Evolutionary conservation across 768 basidiomycete genomes (phyloP), one percentile per base, ranked within the genome.

Genomic region (Lentinula aciculospora): DNA sequence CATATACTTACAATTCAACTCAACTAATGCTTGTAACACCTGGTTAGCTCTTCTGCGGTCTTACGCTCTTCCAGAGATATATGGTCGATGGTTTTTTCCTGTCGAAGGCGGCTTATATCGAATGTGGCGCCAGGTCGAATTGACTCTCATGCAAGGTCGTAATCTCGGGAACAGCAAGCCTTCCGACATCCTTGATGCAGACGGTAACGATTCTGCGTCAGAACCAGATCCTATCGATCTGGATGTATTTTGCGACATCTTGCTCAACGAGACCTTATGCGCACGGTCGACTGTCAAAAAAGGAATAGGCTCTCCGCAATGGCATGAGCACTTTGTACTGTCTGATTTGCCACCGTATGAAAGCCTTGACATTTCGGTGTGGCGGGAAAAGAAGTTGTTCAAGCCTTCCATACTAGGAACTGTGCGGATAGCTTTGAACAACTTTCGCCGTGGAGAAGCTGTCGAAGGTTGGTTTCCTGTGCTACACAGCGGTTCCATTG

Each of bases 391-490:
- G 73, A 83, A 80, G 62, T 68, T 80, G 27, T 67, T 74, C 63
- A 88, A 84, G 66, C 80, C 84, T 3, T 61, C 68, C 3, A 65
- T 77, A 19, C 64, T 91, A 37, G 92, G 92, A 23, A 78, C 75
- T 27, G 78, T 86, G 21, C 77, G 76, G 23, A 82, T 95, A 53
- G 74, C 84, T 1, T 75, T 94, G 23, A 71, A 71, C 8, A 89
- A 88, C 64, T 89, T 94, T 64, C 81, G 86, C 23, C 78, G 92
- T 25, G 83, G 85, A 17, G 88, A 92, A 62, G 68, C 73, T 3
- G 78, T 90, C 4, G 92, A 94, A 66, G 92, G 92, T 13, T 94
- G 89, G 89, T 94, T 85, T 69, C 88, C 91, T 13, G 81, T 92
- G 2, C 72, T 88, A 53, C 78, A 81, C 42, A 66, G 73, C 40